A percentile compares a stretch with the other conserved stretches of the same genome.
Evolutionary conservation across 768 basidiomycete species (phyloP).

Genomic region (Sarcodon sp.): DNA sequence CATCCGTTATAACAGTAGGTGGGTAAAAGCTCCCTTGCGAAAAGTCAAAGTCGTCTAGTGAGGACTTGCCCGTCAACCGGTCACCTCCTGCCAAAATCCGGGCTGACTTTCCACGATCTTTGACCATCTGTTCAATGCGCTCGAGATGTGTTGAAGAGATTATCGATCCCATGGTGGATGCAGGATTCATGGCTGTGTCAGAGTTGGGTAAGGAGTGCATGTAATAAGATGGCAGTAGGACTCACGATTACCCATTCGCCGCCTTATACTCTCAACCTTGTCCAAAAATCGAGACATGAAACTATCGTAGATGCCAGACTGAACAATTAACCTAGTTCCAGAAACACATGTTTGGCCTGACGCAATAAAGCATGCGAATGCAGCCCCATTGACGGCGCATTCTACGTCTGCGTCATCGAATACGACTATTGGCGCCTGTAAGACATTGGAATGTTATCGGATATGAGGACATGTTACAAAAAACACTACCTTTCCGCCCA

Average conservation of each 20-base stretch:
- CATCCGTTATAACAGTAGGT: constrained; percentile 60
- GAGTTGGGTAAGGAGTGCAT: neutral
- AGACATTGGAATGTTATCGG: neutral
- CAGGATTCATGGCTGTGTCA: constrained; percentile 48
- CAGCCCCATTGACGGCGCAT: constrained; percentile 71
- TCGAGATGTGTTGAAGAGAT: constrained; percentile 55
- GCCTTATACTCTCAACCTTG: constrained; percentile 49
- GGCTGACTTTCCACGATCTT: constrained; percentile 25
- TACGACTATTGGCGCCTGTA: constrained; percentile 65
- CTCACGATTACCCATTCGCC: constrained; percentile 69
- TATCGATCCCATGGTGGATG: constrained; percentile 69
- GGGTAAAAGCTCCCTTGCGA: constrained; percentile 64
- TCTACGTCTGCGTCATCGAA: constrained; percentile 67
- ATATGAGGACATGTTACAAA: neutral
- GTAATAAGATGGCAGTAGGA: neutral
- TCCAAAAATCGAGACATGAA: constrained; percentile 52
- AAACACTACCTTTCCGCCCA: constrained; percentile 64
- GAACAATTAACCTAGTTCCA: constrained; percentile 72
- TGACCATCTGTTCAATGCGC: constrained; percentile 47
- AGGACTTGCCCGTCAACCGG: constrained; percentile 47
- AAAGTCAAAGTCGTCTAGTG: constrained; percentile 62
- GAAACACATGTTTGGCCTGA: constrained; percentile 91
- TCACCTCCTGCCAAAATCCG: constrained; percentile 50
- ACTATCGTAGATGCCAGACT: constrained; percentile 51
- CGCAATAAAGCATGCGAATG: constrained; percentile 77